Base-by-base conservation (phyloP, 129 eudicot species). In the Helianthus tuberosus region DNA sequence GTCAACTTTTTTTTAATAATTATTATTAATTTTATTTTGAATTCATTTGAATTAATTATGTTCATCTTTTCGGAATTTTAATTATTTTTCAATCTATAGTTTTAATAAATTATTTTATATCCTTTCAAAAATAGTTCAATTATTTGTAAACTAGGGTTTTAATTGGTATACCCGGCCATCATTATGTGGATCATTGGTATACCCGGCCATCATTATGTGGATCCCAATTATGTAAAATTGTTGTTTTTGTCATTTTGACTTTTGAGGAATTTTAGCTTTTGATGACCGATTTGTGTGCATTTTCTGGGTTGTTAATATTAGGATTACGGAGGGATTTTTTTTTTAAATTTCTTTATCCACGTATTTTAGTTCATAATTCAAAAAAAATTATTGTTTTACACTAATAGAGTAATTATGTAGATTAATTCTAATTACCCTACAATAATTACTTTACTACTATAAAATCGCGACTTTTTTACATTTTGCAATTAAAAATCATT, bases 131-230 rank as follows among this genome's bases (percentile, higher is more conserved):
- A 32, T 32, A 5, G 36, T 32, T 16, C 35, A n/a, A 13, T 61
- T 55, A 44, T 62, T 11, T 50, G 27, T 49, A 74, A 48, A 74
- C 39, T 16, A 29, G 69, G 78, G 78, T 49, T 74, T 49, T 60
- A 46, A 63, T 50, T 0, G 14, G 3, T 16, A 8, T 27, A 63
- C 52, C 71, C 52, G 64, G 50, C 46, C 46, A 8, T 8, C 59
- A 57, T 44, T n/a, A n/a, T n/a, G n/a, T n/a, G n/a, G n/a, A n/a
- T n/a, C n/a, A n/a, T n/a, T n/a, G n/a, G n/a, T n/a, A n/a, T n/a
- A n/a, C n/a, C n/a, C n/a, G n/a, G n/a, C n/a, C n/a, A n/a, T n/a
- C n/a, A n/a, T n/a, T n/a, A 47, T 48, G 43, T 13, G 41, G 53
- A 20, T 49, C 73, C 73, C n/a, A 68, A 49, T 70, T 54, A 8